phyloP scores from a whole-genome alignment of 2,329 filamentous ascomycete genomes.

The Rutstroemia sp. region DNA sequence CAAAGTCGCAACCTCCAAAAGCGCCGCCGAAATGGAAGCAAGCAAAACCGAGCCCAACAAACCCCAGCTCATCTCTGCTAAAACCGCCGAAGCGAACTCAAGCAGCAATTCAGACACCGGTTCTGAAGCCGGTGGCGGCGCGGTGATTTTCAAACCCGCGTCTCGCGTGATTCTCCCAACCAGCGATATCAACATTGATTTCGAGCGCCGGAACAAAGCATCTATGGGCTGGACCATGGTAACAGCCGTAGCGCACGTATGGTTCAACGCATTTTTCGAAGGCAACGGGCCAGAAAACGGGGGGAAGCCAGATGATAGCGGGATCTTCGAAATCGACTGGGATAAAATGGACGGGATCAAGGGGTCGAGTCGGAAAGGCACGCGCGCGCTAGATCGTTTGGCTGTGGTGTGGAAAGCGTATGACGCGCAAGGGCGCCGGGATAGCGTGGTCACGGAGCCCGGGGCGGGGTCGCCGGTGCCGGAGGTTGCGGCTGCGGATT shows the following conservation, averaged over 20 bases:
- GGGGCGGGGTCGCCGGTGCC: slow-evolving; percentile 59
- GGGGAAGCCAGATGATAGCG: slow-evolving; percentile 60
- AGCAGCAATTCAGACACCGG: slow-evolving; percentile 12
- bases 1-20: slow-evolving; percentile 16
- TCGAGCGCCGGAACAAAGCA: slow-evolving; percentile 78
- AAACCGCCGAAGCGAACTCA: not conserved
- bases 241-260: slow-evolving; percentile 86
- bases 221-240: slow-evolving; percentile 80
- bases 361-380: slow-evolving; percentile 75
- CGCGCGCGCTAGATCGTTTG: slow-evolving; percentile 71
- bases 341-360: slow-evolving; percentile 90
- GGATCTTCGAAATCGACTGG: slow-evolving; percentile 65
- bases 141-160: slow-evolving; percentile 70
- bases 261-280: slow-evolving; percentile 96
- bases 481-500: slow-evolving; percentile 61
- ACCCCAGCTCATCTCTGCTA: not conserved
- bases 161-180: slow-evolving; percentile 64
- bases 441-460: slow-evolving; percentile 55
- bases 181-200: slow-evolving; percentile 83
- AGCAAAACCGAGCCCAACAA: not conserved
- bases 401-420: slow-evolving; percentile 72
- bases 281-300: slow-evolving; percentile 63
- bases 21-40: slow-evolving; percentile 11
- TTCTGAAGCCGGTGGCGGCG: slow-evolving; percentile 54
- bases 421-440: slow-evolving; percentile 19